phyloP scores from a whole-genome alignment of 768 basidiomycete species.

The Kwoniella dejecticola region DNA sequence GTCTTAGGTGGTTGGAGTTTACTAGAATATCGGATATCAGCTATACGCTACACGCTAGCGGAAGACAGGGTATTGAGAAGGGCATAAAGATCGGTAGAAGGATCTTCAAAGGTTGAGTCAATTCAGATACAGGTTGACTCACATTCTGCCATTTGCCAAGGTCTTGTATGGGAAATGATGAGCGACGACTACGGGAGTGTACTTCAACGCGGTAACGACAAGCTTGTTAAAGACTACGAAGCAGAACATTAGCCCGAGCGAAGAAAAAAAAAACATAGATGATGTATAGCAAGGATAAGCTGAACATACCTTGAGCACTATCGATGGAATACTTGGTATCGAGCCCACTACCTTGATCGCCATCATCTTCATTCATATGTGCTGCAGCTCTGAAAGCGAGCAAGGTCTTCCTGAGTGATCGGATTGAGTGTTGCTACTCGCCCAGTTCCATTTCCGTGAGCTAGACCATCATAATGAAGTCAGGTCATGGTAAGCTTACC shows the following conservation, averaged over 20 bases:
- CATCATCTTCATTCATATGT: constrained; percentile 82
- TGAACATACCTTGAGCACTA: constrained; percentile 66
- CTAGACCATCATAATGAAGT: too few species aligned
- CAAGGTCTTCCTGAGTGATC: constrained; percentile 77
- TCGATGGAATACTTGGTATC: constrained; percentile 84
- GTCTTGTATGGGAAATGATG: constrained; percentile 88
- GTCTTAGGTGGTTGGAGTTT: constrained; percentile 79
- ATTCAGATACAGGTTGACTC: constrained; percentile 49
- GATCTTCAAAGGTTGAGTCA: neutral
- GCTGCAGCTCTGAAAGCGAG: constrained; percentile 89
- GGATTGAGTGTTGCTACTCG: constrained; percentile 75
- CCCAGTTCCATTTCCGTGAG: neutral
- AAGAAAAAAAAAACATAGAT: too few species aligned
- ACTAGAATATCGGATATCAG: constrained; percentile 51
- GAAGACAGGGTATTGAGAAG: too few species aligned
- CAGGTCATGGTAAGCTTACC: too few species aligned
- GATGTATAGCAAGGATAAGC: neutral
- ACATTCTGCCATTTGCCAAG: constrained; percentile 82
- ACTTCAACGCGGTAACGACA: constrained; percentile 78
- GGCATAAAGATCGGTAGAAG: too few species aligned
- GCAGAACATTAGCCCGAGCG: constrained; percentile 15
- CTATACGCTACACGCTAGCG: too few species aligned
- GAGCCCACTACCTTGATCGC: constrained; percentile 55
- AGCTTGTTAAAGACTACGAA: constrained; percentile 88
- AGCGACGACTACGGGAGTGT: constrained; percentile 82